phyloP scores from a whole-genome alignment of 139 green algal species.

The Chlorella ohadii region DNA sequence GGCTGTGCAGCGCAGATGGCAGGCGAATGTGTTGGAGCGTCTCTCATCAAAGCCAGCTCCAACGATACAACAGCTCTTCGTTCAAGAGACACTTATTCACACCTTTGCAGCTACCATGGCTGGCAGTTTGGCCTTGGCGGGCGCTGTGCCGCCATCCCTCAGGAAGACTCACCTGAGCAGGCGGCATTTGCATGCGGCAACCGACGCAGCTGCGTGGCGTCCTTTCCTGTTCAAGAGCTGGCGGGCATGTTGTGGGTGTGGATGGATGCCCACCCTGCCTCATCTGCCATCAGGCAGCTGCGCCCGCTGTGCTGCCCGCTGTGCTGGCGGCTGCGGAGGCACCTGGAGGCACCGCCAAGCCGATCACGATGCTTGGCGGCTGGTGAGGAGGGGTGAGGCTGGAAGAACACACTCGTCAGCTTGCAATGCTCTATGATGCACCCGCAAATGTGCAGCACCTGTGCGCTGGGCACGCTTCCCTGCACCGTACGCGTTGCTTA shows the following conservation, averaged over 20 bases:
- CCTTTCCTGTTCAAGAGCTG: slow-evolving; percentile 38
- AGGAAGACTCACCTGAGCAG: slow-evolving; percentile 44
- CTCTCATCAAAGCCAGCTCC: too few species aligned
- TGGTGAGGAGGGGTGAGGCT: slow-evolving; percentile 1
- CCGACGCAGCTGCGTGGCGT: slow-evolving; percentile 29
- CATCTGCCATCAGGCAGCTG: neutral
- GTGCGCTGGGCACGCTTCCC: too few species aligned
- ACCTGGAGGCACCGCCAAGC: too few species aligned
- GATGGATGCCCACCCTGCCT: slow-evolving; percentile 29
- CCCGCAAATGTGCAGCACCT: too few species aligned
- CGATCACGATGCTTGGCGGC: slow-evolving; percentile 19
- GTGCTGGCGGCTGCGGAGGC: neutral
- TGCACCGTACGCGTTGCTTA: too few species aligned
- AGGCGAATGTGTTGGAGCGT: too few species aligned
- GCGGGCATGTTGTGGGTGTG: slow-evolving; percentile 66
- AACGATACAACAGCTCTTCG: too few species aligned
- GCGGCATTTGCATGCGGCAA: slow-evolving; percentile 10
- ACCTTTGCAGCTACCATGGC: slow-evolving; percentile 62
- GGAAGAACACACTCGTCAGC: too few species aligned
- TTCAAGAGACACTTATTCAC: too few species aligned
- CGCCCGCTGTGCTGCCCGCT: slow-evolving; percentile 6
- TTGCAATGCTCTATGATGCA: too few species aligned
- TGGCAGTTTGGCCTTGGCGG: slow-evolving; percentile 61
- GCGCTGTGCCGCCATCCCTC: slow-evolving; percentile 57
- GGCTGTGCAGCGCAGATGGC: neutral